Evolutionary conservation across 495 filamentous ascomycete genomes (phyloP), one percentile per base, ranked within the genome.

Genomic region (Jackrogersella multiformis): DNA sequence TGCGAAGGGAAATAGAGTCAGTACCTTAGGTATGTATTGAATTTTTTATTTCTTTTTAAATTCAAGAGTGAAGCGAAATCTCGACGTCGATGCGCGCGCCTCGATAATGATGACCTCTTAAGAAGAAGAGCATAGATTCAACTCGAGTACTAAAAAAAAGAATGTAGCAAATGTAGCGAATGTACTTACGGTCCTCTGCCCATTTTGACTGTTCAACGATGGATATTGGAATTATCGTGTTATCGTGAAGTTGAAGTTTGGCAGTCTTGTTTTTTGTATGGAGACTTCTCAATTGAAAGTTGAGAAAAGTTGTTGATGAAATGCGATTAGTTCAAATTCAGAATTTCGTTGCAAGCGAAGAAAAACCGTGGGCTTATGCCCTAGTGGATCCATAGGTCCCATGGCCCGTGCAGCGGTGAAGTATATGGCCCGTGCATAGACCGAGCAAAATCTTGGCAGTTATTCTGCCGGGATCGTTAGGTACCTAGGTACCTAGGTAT

Each of bases 111-210:
- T n/a, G 32, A 46, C 5, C 42, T 42, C 32, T 41, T 24, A 13
- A 46, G 5, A 20, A 38, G 30, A 35, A 20, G 34, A n/a, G n/a
- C n/a, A 36, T 5, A 21, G 1, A 0, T 26, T 56, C 39, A 15
- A 30, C 36, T 45, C 12, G 12, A 15, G 18, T 34, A 8, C 15
- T 8, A 12, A 15, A n/a, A 23, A 35, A 23, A 12, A 15, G 5
- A 21, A 13, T 21, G 7, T n/a, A 39, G 1, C 7, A 26, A 21
- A 7, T 42, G 20, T 16, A 54, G 30, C 7, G 18, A 34, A 21
- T 60, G n/a, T 42, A 81, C 80, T 81, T 80, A 82, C 80, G 79
- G 80, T 82, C 80, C 80, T 72, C 75, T 75, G 66, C 74, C 80
- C 80, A 83, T 83, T 63, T 80, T 82, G 61, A 48, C 71, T 55